A percentile compares a stretch with the other conserved stretches of the same genome.
Conservation (phyloP, 2,329 filamentous ascomycete species). For the Bipolaris victoriae region DNA sequence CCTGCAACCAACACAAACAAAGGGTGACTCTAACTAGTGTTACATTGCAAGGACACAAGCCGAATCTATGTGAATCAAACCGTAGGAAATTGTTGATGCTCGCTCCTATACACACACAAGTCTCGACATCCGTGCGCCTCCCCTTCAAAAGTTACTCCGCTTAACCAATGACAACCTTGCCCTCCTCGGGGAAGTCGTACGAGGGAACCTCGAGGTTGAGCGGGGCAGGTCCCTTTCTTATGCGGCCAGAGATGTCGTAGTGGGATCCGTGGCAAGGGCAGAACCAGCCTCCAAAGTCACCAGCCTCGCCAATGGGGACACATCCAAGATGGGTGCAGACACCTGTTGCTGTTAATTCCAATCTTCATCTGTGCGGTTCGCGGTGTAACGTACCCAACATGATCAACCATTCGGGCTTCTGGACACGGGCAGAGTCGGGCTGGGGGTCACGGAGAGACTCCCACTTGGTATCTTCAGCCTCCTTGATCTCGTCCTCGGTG, state of each 20-base stretch:
- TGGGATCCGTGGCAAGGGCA: slow-evolving; percentile 99
- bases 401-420: slow-evolving; percentile 98
- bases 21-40: slow-evolving; percentile 42
- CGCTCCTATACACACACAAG: slow-evolving; percentile 45
- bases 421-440: slow-evolving; percentile 86
- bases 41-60: slow-evolving; percentile 48
- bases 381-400: slow-evolving; percentile 78
- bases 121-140: slow-evolving; percentile 10
- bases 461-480: slow-evolving; percentile 89
- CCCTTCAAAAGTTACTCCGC: slow-evolving; percentile 11
- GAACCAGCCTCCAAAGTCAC: slow-evolving; percentile 99
- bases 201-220: slow-evolving; percentile 94
- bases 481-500: slow-evolving; percentile 88
- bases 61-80: slow-evolving; percentile 40
- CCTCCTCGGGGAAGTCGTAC: slow-evolving; percentile 93
- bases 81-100: slow-evolving; percentile 40
- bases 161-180: slow-evolving; percentile 91
- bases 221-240: slow-evolving; percentile 95
- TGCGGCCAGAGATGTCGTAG: slow-evolving; percentile 99
- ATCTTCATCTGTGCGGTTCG: neutral
- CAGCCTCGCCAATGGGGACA: slow-evolving; percentile 98
- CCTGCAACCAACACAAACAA: neutral
- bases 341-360: slow-evolving; percentile 60
- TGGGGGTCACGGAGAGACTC: slow-evolving; percentile 88
- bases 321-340: slow-evolving; percentile 99